Evolutionary conservation across 2,329 filamentous ascomycete species (phyloP), one percentile per base, ranked within the genome.

Genomic region (Aspergillus jensenii): DNA sequence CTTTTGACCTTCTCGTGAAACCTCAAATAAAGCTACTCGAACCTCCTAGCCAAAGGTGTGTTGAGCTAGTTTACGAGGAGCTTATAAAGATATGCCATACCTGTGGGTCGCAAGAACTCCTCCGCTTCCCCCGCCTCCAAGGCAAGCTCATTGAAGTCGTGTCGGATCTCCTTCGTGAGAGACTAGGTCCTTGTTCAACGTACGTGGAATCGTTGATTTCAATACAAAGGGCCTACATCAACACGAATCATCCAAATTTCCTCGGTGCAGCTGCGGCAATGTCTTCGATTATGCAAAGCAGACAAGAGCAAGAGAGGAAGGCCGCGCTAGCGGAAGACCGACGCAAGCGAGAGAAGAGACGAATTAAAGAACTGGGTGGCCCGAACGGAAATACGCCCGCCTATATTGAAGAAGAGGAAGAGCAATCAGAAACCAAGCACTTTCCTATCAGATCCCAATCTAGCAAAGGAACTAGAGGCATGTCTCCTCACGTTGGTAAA

Each of bases 81-180:
- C 83, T 99, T 45, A 99, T 99, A 80, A 99, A 99, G 79, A 98
- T 99, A 66, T 97, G 95, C 78, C 95, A 99, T 74, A 99, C 95
- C 1, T 99, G 95, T 77, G 95, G 95, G 61, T 97, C 92, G 2
- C 96, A 90, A 15, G 95, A 99, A 75, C 85, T 99, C 19, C 90
- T 91, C 53, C 85, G 95, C 62, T 99, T 93, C 74, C 95, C 95
- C 12, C 87, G 95, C 61, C 81, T 99, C 53, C 95, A 99, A 77
- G 95, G 88, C 52, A 98, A 98, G 78, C 87, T 99, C 44, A 99
- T 99, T 62, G 95, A 99, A 76, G 93, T 97, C 17, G 95, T 99
- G 2, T 98, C 95, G 6, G 95, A 99, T 73, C 86, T 99, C 45
- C 82, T 99, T 52, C 88, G 95, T 55, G 95, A 99, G 78, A 86